Evolutionary conservation across 176 grass and related monocot genomes (phyloP).

Genomic region (Chloris gayana): DNA sequence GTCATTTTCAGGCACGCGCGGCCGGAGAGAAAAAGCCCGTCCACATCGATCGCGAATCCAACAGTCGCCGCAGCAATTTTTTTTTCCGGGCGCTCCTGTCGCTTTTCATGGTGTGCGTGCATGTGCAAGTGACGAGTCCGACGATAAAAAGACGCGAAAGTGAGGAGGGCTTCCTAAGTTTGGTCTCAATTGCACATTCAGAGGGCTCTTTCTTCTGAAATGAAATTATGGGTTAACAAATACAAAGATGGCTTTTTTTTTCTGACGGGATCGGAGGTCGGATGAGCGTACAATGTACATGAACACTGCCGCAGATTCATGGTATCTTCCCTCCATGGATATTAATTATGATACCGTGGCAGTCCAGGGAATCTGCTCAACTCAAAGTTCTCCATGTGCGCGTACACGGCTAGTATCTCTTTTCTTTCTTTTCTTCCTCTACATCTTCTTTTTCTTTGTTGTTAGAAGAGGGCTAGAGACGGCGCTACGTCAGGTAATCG

Average conservation of each 20-base stretch:
- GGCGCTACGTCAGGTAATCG: background rate
- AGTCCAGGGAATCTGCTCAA: background rate
- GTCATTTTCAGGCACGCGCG: background rate
- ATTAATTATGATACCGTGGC: background rate
- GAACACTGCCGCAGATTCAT: background rate
- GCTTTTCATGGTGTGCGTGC: background rate
- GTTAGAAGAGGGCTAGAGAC: background rate
- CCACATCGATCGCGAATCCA: slow-evolving; percentile 21
- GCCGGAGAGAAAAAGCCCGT: background rate
- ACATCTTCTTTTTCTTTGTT: background rate
- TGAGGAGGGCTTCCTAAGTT: background rate
- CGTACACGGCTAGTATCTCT: too few relatives aligned
- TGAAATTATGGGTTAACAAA: background rate
- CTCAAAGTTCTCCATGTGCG: slow-evolving; percentile 4
- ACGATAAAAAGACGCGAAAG: background rate
- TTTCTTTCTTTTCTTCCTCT: too few relatives aligned
- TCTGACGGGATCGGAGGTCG: background rate
- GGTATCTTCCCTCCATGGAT: slow-evolving; percentile 19
- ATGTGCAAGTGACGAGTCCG: slow-evolving; percentile 33
- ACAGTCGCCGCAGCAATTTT: background rate
- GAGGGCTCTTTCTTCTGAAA: too few relatives aligned
- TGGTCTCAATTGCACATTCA: background rate
- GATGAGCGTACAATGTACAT: background rate
- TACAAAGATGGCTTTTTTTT: background rate
- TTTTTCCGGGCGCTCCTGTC: background rate